Evolutionary conservation across 2,329 filamentous ascomycete species (phyloP).

Genomic region (Achaetomium macrosporum): DNA sequence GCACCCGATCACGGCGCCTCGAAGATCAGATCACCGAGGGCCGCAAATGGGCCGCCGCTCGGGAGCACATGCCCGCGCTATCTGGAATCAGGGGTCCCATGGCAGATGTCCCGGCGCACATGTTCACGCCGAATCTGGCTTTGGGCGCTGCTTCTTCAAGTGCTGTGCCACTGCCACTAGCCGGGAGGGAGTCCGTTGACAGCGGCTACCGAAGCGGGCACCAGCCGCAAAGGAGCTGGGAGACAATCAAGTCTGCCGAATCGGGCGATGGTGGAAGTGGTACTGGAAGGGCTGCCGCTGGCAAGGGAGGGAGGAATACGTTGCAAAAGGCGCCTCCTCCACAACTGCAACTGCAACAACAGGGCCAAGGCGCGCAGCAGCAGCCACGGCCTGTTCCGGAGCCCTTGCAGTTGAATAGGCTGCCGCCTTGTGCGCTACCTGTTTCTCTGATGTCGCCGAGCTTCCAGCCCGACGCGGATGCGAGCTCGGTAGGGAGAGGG

Average conservation of each 20-base stretch:
- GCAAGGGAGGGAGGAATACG: background rate
- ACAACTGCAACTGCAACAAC: background rate
- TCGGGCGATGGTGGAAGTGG: background rate
- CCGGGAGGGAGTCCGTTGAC: slow-evolving; percentile 14
- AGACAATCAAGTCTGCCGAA: background rate
- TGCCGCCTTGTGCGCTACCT: slow-evolving; percentile 18
- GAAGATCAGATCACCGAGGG: slow-evolving; percentile 13
- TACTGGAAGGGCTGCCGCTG: background rate
- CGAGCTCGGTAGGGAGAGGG: background rate
- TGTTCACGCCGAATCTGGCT: slow-evolving; percentile 10
- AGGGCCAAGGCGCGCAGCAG: background rate
- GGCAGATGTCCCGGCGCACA: slow-evolving; percentile 7
- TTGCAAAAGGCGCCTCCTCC: slow-evolving; percentile 1
- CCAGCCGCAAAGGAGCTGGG: slow-evolving; percentile 5
- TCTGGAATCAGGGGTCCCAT: background rate
- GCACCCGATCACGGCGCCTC: slow-evolving; percentile 8
- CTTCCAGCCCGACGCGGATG: background rate
- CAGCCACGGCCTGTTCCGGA: background rate
- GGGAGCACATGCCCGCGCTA: slow-evolving; percentile 5
- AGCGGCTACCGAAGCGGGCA: slow-evolving; percentile 19
- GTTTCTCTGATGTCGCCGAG: slow-evolving; percentile 16
- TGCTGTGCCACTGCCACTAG: background rate
- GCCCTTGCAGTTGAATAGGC: slow-evolving; percentile 3
- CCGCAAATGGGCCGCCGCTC: slow-evolving; percentile 13
- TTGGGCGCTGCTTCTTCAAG: background rate